These are phyloP conservation scores for Stachybotrys chlorohalonatus DNA, from an alignment of 2,329 filamentous ascomycete genomes.

Conservation along the genomic window DNA sequence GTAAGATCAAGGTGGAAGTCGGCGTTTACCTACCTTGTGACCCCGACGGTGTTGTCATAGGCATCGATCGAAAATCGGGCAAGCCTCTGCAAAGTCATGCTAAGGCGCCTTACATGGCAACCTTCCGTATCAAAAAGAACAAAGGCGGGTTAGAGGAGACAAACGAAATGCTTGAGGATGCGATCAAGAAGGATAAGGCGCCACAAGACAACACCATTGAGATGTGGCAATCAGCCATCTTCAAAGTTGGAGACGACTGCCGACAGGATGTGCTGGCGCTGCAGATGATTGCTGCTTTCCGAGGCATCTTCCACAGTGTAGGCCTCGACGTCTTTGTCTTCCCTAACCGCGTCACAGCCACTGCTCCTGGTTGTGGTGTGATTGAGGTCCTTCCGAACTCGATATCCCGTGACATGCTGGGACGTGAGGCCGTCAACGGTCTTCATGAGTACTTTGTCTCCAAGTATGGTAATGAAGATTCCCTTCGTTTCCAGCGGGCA, in stretches of 20 bases:
- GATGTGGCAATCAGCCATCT: slow-evolving; percentile 98
- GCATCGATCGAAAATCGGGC: slow-evolving; percentile 95
- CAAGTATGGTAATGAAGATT: slow-evolving; percentile 96
- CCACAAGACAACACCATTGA: slow-evolving; percentile 58
- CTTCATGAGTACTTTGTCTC: slow-evolving; percentile 97
- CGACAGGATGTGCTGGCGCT: slow-evolving; percentile 93
- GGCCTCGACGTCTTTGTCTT: slow-evolving; percentile 96
- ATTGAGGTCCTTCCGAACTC: slow-evolving; percentile 98
- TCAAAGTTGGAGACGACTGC: slow-evolving; percentile 98
- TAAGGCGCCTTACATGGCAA: slow-evolving; percentile 98
- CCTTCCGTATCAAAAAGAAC: slow-evolving; percentile 89
- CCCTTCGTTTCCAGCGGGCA: slow-evolving; percentile 87
- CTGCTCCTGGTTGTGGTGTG: slow-evolving; percentile 92
- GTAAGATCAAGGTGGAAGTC: slow-evolving; percentile 94
- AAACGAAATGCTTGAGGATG: slow-evolving; percentile 42
- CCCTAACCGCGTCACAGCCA: slow-evolving; percentile 94
- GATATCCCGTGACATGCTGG: slow-evolving; percentile 97
- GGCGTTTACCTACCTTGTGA: slow-evolving; percentile 97
- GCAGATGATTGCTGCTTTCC: slow-evolving; percentile 96
- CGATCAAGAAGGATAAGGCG: slow-evolving; percentile 25
- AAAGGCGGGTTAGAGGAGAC: slow-evolving; percentile 43
- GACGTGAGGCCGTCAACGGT: slow-evolving; percentile 93
- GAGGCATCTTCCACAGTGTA: slow-evolving; percentile 90
- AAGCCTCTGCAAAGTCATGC: slow-evolving; percentile 97
- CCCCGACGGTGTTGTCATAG: slow-evolving; percentile 92